Base-by-base conservation (phyloP, 257 asterid species). In the Fraxinus pennsylvanica region DNA sequence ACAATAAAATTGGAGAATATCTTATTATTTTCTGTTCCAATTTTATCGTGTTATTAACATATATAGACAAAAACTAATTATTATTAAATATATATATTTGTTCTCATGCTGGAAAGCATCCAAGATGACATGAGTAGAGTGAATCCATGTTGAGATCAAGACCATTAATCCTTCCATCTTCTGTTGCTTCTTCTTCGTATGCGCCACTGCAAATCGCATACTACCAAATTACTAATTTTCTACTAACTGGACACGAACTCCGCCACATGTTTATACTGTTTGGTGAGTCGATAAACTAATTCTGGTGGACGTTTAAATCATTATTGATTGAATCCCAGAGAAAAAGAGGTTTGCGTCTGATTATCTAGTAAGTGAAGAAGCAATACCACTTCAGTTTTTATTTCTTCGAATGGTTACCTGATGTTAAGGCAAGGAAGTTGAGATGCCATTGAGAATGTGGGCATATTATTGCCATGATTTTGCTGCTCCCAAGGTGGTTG, bases 401-500 rank as follows among this genome's bases (percentile, higher is more conserved):
- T 36, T 36, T 6, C 9, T 13, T 36, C 9, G 41, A 2, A 17
- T 79, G 27, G 2, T 79, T 82, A 91, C 96, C 92, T 87, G 27
- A 83, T 82, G 82, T 89, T 90, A 47, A 88, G 76, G 90, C 82
- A 71, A 6, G 93, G 94, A 66, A 81, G 88, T 72, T 85, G 85
- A 10, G 81, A 81, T 14, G 86, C 79, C 81, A 89, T 78, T 77
- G 88, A 65, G 84, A 84, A 90, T 52, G 88, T 13, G 1, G 86
- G 43, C 10, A 86, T 74, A 35, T 33, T 80, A 27, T 76, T 80
- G 82, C 84, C 85, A 29, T 80, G 87, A 38, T 81, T 85, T 72
- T 83, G 93, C 39, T 86, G 93, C 75, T 87, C 92, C 93, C 94
- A 89, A 35, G 47, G 78, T 15, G 86, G 83, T 74, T 84, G 88